Evolutionary conservation across 805 yeast species (phyloP), one percentile per base, ranked within the genome.

Genomic region (Zygotorulaspora danielsina): DNA sequence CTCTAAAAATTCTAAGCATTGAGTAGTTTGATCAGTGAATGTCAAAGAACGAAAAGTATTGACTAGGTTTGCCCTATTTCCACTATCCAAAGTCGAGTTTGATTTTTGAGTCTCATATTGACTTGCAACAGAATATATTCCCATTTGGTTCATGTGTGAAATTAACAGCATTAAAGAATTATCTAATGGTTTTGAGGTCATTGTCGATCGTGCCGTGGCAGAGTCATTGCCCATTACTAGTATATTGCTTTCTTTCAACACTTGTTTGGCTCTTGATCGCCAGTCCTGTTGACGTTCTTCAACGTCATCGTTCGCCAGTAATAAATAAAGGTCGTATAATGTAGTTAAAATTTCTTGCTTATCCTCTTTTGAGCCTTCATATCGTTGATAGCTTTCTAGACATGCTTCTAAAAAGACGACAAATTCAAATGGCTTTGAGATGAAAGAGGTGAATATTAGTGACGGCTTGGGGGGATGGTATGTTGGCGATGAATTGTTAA

Each of bases 371-470:
- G 61, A 63, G 0, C 93, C 90, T 38, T 84, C 93, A 54, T 80
- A 84, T 41, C 72, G 73, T 39, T 81, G 88, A 55, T 84, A 84
- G 9, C 84, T 72, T 50, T 81, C 85, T 11, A 88, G 64, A 51
- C 96, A 87, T 0, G 97, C 97, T 58, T 93, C 98, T 41, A 93
- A 62, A 47, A 93, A 93, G 6, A 85, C 84, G 18, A 89, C 93
- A 70, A 93, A 90, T 55, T 89, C 93, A 54, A 80, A 76, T 0
- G 93, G 88, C 56, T 84, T 86, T 49, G 81, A 76, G n/a, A 84
- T 77, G 59, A 93, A 93, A 1, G 94, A 79, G 2, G 90, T 80
- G 56, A 87, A 93, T 1, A 90, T 84, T 27, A 90, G 69, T 32
- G 88, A 72, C 5, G 97, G 97, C 36, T 80, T 73, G 3, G 98